Percentiles rank a stretch among this genome's conserved stretches.
Conservation (phyloP, 179 eudicot genomes). For the Patellifolia procumbens region DNA sequence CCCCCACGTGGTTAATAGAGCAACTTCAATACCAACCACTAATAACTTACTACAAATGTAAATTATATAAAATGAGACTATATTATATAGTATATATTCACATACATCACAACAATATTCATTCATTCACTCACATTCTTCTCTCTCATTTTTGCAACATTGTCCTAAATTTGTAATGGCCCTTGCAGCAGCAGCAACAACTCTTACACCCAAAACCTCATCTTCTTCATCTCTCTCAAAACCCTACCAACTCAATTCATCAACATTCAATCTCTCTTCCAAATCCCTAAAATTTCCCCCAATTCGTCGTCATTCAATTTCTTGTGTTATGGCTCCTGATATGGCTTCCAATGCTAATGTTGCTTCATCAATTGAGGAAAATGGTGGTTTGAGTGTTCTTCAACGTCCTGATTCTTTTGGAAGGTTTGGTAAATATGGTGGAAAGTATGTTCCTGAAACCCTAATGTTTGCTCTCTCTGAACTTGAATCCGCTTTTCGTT, state of each 20-base stretch:
- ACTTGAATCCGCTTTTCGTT: constrained; percentile 67
- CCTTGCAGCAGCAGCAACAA: constrained; percentile 27
- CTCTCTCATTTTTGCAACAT: not conserved
- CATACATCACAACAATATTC: too few relatives aligned
- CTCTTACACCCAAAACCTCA: constrained; percentile 25
- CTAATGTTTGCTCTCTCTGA: constrained; percentile 83
- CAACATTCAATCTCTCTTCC: constrained; percentile 8
- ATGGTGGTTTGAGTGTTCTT: constrained; percentile 24
- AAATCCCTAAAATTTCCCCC: constrained; percentile 34
- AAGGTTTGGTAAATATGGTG: constrained; percentile 84
- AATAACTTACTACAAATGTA: too few relatives aligned
- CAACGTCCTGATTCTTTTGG: constrained; percentile 82
- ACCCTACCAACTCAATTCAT: constrained; percentile 1
- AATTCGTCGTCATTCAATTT: constrained; percentile 38
- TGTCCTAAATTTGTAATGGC: constrained; percentile 45
- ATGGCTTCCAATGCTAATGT: not conserved
- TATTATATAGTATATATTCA: too few relatives aligned
- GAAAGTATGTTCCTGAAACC: constrained; percentile 89
- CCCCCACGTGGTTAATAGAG: too few relatives aligned
- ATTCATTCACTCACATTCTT: not conserved
- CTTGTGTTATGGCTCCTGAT: constrained; percentile 42
- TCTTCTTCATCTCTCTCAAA: constrained; percentile 16
- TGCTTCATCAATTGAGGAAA: constrained; percentile 1
- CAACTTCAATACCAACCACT: too few relatives aligned
- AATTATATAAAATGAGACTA: too few relatives aligned